Conservation (phyloP, 805 yeast species). For the Ogataea populi-albae region DNA sequence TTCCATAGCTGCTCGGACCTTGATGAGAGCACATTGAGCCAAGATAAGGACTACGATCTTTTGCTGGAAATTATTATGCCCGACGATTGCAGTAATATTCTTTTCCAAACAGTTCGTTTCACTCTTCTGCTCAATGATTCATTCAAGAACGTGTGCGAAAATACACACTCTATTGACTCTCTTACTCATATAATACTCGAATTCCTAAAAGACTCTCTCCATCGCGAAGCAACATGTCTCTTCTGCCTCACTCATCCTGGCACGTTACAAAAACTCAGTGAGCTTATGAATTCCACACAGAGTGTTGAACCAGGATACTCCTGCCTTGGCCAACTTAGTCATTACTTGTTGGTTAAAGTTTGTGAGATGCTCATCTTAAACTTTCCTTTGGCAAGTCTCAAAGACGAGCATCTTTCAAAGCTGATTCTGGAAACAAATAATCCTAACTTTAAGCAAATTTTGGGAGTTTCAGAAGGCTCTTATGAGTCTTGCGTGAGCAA, state of each 20-base stretch:
- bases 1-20: conserved; percentile 19
- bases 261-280: conserved; percentile 21
- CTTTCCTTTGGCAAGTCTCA: conserved; percentile 11
- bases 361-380: conserved; percentile 14
- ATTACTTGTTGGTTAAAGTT: conserved; percentile 23
- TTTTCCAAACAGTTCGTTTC: conserved; percentile 8
- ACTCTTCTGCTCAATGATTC: conserved; percentile 6
- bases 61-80: conserved; percentile 12
- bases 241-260: conserved; percentile 16
- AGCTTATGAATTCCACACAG: conserved; percentile 6
- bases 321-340: conserved; percentile 20
- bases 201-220: conserved; percentile 13
- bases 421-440: conserved; percentile 21
- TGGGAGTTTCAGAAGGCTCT: conserved; percentile 20
- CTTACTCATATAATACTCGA: conserved; percentile 4
- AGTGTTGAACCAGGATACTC: neutral
- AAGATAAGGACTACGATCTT: conserved; percentile 12
- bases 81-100: conserved; percentile 4
- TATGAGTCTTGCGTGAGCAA: conserved; percentile 13
- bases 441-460: conserved; percentile 15
- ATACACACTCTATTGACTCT: conserved; percentile 1
- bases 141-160: conserved; percentile 3
- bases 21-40: conserved; percentile 21
- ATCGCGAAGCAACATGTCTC: conserved; percentile 18
- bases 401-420: conserved; percentile 11